Base-by-base conservation (phyloP, 192 early-diverging fungal species). In the Haplosporangium gracile region DNA sequence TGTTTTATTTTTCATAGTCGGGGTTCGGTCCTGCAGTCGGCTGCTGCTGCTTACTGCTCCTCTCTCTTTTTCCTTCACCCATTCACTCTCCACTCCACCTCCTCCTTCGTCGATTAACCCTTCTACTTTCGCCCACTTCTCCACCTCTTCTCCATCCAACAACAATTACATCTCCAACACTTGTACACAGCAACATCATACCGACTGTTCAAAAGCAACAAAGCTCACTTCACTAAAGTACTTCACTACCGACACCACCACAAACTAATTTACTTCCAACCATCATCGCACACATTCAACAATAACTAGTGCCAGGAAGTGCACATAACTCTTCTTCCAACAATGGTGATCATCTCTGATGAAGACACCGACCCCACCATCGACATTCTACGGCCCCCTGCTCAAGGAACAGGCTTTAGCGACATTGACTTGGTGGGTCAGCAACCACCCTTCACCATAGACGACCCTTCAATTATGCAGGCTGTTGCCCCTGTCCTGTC, bases 221-320 rank as follows among this genome's bases (percentile, higher is more conserved):
- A 18, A 51, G 18, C 18, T 15, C 49, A 22, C 20, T 49, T 49
- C 15, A 51, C 49, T 32, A 29, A 29, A 32, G 60, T 15, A 15
- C n/a, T 9, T 1, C 60, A 15, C 60, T 0, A 10, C 57, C 57
- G 10, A 26, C n/a, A 65, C n/a, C 2, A 32, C 29, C 10, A 15
- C 11, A 65, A 22, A 2, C 13, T 3, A 26, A 29, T 29, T 15
- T 10, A 65, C n/a, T 8, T 10, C 2, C 20, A 40, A 22, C 5
- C 70, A 71, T 40, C 74, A 75, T 75, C 74, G 20, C 74, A 38
- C 8, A 39, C 38, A 42, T 24, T 42, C 70, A 65, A 63, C 60
- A 29, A 11, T 65, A 65, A 29, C 60, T 32, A 65, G 60, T 65
- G 60, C 60, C 60, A 65, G 60, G 26, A 65, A 65, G 60, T 65